These are phyloP conservation scores for Clitopilus passeckerianus DNA, from an alignment of 768 basidiomycete species.

Conservation along the genomic window DNA sequence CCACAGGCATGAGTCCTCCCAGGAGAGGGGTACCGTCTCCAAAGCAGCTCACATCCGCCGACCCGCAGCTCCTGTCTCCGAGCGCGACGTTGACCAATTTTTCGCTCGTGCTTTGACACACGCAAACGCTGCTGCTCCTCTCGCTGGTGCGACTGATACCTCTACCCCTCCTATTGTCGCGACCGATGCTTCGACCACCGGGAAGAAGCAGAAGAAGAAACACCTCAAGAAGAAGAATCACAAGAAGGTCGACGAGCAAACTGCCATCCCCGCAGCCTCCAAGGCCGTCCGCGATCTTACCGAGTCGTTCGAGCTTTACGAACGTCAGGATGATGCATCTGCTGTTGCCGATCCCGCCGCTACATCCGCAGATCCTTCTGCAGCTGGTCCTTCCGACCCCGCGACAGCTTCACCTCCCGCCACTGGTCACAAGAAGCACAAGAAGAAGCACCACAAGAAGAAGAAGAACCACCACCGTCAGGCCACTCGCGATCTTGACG, in stretches of 20 bases:
- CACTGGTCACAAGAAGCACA: not conserved
- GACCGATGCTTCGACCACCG: too few relatives aligned
- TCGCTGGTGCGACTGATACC: not conserved
- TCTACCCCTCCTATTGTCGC: not conserved
- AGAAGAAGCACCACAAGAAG: not conserved
- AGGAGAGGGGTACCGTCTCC: not conserved
- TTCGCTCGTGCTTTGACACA: not conserved
- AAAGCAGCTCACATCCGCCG: not conserved
- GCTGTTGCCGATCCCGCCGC: not conserved
- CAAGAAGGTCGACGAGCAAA: not conserved
- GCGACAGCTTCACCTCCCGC: not conserved
- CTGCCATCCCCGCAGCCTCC: not conserved
- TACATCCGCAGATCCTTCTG: not conserved
- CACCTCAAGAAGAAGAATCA: not conserved
- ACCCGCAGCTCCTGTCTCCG: not conserved
- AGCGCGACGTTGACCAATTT: conserved; percentile 5
- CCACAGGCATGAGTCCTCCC: too few relatives aligned
- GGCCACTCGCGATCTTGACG: not conserved
- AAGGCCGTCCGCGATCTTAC: not conserved
- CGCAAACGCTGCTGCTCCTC: not conserved
- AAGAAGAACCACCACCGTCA: not conserved
- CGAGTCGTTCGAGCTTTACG: not conserved
- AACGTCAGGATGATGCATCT: not conserved
- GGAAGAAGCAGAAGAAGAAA: not conserved
- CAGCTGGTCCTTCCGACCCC: not conserved